Evolutionary conservation across 805 yeast species (phyloP).

Genomic region (Ogataea thermomethanolica): DNA sequence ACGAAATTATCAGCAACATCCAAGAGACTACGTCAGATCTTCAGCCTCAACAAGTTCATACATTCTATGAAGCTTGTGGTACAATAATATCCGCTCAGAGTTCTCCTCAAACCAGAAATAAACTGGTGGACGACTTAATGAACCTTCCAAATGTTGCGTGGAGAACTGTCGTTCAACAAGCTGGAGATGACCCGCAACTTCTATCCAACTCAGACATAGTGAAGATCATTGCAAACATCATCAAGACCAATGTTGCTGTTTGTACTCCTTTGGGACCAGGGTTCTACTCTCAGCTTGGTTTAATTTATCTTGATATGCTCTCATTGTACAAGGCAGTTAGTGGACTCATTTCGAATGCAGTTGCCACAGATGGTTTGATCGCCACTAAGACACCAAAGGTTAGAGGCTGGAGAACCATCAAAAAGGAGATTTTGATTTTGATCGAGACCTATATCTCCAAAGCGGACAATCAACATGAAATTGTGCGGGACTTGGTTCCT

Average conservation of each 20-base stretch:
- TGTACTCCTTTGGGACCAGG: constrained; percentile 94
- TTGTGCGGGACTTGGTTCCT: constrained; percentile 76
- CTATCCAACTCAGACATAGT: constrained; percentile 77
- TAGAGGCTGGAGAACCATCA: constrained; percentile 92
- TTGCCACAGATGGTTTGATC: constrained; percentile 74
- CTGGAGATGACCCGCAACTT: constrained; percentile 77
- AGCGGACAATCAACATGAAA: constrained; percentile 81
- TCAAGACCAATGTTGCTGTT: constrained; percentile 93
- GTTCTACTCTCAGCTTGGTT: constrained; percentile 81
- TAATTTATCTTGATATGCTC: constrained; percentile 85
- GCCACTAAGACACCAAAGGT: constrained; percentile 95
- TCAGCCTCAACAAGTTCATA: constrained; percentile 96
- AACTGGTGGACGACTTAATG: constrained; percentile 77
- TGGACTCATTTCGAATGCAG: constrained; percentile 75
- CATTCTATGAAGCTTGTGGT: constrained; percentile 97
- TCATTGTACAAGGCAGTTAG: constrained; percentile 87
- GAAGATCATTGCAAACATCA: constrained; percentile 86
- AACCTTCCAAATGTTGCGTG: constrained; percentile 91
- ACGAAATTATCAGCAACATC: constrained; percentile 80
- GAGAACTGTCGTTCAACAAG: constrained; percentile 82
- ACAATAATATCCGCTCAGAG: constrained; percentile 86
- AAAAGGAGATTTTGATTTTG: constrained; percentile 86
- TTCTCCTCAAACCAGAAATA: constrained; percentile 62
- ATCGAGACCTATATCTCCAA: constrained; percentile 84
- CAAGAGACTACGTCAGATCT: constrained; percentile 86